Evolutionary conservation across 768 basidiomycete genomes (phyloP), one percentile per base, ranked within the genome.

Genomic region (Clitopilus passeckerianus): DNA sequence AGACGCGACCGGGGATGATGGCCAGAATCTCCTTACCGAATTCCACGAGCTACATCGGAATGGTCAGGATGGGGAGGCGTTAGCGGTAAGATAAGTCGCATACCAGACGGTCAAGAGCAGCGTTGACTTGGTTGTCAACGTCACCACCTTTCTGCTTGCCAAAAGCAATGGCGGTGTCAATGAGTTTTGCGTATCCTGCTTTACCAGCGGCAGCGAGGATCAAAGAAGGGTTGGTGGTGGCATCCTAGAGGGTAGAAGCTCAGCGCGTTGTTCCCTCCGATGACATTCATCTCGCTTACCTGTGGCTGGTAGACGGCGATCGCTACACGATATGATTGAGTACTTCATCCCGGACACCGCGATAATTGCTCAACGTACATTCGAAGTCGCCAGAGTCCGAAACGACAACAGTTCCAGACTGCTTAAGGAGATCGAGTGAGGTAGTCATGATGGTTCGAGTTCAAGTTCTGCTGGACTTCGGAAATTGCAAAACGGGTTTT

Each of bases 361-460:
- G 18, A 44, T 55, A 60, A 80, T 16, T 18, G 24, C 6, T 34
- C 27, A 33, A 68, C 80, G 57, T 65, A 82, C 93, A 83, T 76
- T 91, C 92, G 71, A 97, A 96, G 77, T 97, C 95, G 58, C 95
- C 96, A 60, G 94, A 95, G 82, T 99, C 96, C 53, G 93, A 95
- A 70, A 96, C 94, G 76, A 98, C 95, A 73, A 91, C 85, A 70
- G 96, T 98, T 68, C 95, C 96, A 68, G 91, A 90, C 66, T 89
- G 83, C 72, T 96, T 96, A 72, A 96, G 90, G 61, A 73, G 76
- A 69, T 92, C 91, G 66, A 93, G 87, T 53, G 91, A 90, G 68
- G 81, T 91, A 62, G 89, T 79, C 90, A 91, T 91, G 76, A 66
- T 82, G 75, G 74, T 75, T 37, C 56, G 57, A 20, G 59, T 56